Base-by-base conservation (phyloP, 78 protist genomes). In the Creolimax fragrantissima region DNA sequence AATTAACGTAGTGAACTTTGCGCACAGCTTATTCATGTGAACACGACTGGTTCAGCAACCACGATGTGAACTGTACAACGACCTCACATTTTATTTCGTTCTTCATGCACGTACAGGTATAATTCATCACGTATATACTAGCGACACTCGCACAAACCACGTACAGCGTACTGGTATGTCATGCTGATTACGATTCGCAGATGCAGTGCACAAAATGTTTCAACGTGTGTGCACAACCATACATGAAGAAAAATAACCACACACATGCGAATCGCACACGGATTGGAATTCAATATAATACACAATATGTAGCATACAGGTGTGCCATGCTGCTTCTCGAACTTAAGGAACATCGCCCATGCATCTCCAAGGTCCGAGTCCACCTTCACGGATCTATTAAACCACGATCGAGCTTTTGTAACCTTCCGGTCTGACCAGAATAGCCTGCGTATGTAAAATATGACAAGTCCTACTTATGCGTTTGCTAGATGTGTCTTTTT, bases 361-460 rank as follows among this genome's bases (percentile, higher is more conserved):
- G 97, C 97, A 83, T 98, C 99, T 43, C 99, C 99, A 84, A 43
- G 36, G 91, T 95, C 96, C 4, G 97, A 95, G 35, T 94, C 94
- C 32, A 89, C 42, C 3, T 95, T 81, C 6, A 92, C 85, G 0
- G 98, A 96, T 41, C 97, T 94, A 44, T 96, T 92, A 94, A 97
- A 96, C 99, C 99, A 97, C 36, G 81, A 35, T 36, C 93, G 83
- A 2, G 98, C 98, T 81, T 94, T 92, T 7, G 91, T 94, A 3
- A 96, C 3, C 88, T 96, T 95, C 43, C 98, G 94, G 6, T 97
- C 98, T 3, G 45, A 0, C 98, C 98, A 96, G 92, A 98, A 96
- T 45, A 96, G 45, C 84, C 91, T 91, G 2, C 6, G 5, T 6
- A 3, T 6, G 45, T 32, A 89, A 66, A 89, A 89, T 41, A 35